Percentiles rank a stretch among this genome's conserved stretches.
Evolutionary conservation across 1,284 basidiomycete genomes (phyloP).

Genomic region (Takashimella koratensis): DNA sequence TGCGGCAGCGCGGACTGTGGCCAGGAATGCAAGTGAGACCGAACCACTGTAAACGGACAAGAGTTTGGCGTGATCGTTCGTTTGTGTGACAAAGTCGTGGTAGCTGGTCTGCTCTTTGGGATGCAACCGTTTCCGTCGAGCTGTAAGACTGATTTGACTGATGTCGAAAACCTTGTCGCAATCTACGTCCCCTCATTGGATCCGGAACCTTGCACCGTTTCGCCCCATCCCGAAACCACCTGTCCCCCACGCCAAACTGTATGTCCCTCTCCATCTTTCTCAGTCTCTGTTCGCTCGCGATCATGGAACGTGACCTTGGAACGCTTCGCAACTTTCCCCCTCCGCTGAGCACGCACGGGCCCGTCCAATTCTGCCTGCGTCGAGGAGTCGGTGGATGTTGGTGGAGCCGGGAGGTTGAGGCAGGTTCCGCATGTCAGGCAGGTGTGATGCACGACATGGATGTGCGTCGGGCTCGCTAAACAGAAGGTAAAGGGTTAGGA

Average conservation of each 20-base stretch:
- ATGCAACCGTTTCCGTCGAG: too few species aligned
- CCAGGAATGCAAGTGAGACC: too few species aligned
- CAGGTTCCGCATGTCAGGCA: slow-evolving; percentile 27
- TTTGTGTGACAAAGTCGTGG: too few species aligned
- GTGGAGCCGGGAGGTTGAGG: slow-evolving; percentile 19
- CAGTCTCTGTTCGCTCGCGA: slow-evolving; percentile 12
- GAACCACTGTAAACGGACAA: too few species aligned
- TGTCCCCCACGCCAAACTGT: background rate
- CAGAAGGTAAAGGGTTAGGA: background rate
- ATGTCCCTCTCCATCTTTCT: background rate
- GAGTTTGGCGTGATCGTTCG: too few species aligned
- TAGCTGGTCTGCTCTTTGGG: too few species aligned
- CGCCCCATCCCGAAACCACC: background rate
- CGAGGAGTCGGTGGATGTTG: background rate
- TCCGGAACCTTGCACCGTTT: too few species aligned
- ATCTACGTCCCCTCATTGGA: too few species aligned
- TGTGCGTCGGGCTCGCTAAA: slow-evolving; percentile 23
- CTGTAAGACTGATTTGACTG: too few species aligned
- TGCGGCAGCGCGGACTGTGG: slow-evolving; percentile 32
- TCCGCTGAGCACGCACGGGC: slow-evolving; percentile 17
- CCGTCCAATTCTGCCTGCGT: slow-evolving; percentile 23
- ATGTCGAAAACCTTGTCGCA: too few species aligned
- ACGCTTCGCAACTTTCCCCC: slow-evolving; percentile 10
- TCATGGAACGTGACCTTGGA: slow-evolving; percentile 23
- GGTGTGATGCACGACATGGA: slow-evolving; percentile 21